Base-by-base conservation (phyloP, 768 basidiomycete species). In the Symmetrospora coprosmae region DNA sequence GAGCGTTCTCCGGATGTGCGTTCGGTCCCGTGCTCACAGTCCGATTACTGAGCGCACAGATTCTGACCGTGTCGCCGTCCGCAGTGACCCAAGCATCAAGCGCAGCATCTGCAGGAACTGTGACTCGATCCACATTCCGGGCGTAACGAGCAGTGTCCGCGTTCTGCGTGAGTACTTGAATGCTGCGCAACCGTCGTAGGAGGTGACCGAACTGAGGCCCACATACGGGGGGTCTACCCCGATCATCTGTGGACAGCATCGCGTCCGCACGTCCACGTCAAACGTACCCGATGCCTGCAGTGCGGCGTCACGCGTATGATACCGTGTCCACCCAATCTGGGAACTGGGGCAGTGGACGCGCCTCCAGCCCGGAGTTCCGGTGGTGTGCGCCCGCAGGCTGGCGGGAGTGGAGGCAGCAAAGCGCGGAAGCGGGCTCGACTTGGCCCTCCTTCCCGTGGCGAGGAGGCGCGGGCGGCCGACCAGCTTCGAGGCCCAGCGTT, bases 101-200 rank as follows among this genome's bases (percentile, higher is more conserved):
- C 40, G 55, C 7, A 46, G 41, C 2, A 31, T 58, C 27, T 58
- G 55, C 23, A 46, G 55, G 28, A 58, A 58, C 27, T 58, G 55
- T 27, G 35, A 58, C 27, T 39, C 55, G 7, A 14, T 58, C 4
- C 55, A 45, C 43, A 46, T 58, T 8, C 55, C 55, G n/a, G 41
- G 55, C 31, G 6, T 58, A 4, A 58, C 55, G 9, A 58, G 55
- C 55, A 45, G 23, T 17, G 40, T 47, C n/a, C 21, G 43, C 19
- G 31, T 58, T 11, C 14, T 34, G 23, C 55, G 55, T 58, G 23
- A 17, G 55, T 41, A 25, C 14, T 27, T 21, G n/a, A 31, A n/a
- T n/a, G n/a, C n/a, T n/a, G n/a, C n/a, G n/a, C n/a, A n/a, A n/a
- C n/a, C n/a, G n/a, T n/a, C n/a, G n/a, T n/a, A n/a, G n/a, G n/a